Evolutionary conservation across 1,284 basidiomycete species (phyloP).

Genomic region (Chalciporus sp.): DNA sequence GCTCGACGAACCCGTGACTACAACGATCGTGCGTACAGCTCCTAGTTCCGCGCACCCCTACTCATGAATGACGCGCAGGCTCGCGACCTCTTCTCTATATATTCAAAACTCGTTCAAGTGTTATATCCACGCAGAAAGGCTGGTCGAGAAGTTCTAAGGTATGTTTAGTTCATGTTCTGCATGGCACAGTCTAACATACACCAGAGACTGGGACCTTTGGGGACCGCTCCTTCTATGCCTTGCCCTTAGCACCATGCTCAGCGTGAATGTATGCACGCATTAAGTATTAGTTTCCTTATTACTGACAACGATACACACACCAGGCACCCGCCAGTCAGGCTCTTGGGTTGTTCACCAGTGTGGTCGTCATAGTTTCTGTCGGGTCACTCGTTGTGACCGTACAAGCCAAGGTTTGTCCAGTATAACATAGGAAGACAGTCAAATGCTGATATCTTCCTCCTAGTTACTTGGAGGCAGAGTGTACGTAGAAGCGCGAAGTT

Average conservation of each 20-base stretch:
- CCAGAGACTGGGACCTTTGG: constrained; percentile 96
- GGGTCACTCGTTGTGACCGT: constrained; percentile 89
- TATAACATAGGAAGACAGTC: not conserved
- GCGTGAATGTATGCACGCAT: constrained; percentile 70
- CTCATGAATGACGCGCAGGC: constrained; percentile 50
- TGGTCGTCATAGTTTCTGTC: constrained; percentile 88
- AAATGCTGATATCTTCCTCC: constrained; percentile 4
- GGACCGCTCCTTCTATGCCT: constrained; percentile 89
- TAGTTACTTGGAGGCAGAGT: constrained; percentile 92
- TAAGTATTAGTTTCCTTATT: not conserved
- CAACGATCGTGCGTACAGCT: constrained; percentile 75
- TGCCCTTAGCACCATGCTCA: constrained; percentile 83
- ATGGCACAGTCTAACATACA: constrained; percentile 11
- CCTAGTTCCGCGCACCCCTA: constrained; percentile 3
- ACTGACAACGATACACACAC: not conserved
- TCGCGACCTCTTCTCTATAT: constrained; percentile 87
- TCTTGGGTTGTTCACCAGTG: constrained; percentile 87
- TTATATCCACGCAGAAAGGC: constrained; percentile 80
- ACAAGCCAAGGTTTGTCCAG: constrained; percentile 75
- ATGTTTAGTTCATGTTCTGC: constrained; percentile 16
- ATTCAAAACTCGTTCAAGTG: constrained; percentile 90
- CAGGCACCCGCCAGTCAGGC: constrained; percentile 85
- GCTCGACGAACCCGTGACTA: constrained; percentile 87
- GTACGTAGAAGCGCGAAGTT: constrained; percentile 46
- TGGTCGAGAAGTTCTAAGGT: constrained; percentile 82